Evolutionary conservation across 306 rosid species (phyloP), one percentile per base, ranked within the genome.

Genomic region (Luffa aegyptiaca): DNA sequence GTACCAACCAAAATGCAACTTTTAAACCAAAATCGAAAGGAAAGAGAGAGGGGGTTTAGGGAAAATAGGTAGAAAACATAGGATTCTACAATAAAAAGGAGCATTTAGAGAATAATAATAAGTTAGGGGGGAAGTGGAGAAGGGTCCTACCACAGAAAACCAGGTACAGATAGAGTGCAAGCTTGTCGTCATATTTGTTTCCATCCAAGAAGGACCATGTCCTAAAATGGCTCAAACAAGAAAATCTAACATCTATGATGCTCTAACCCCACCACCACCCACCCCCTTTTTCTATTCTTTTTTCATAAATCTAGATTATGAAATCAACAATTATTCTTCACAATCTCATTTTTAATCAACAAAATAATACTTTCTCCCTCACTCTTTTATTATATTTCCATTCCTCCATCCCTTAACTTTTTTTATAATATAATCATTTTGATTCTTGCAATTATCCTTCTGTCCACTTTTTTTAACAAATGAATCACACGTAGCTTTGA

Each of bases 111-210:
- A 44, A 69, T 41, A n/a, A 69, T 42, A 46, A 44, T 13, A 16
- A 20, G 20, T 71, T 41, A 12, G 69, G 53, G 36, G 35, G 37
- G 33, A 10, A 44, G 48, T 36, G 45, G 73, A 8, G 49, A 65
- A 65, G 48, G 74, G 74, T 8, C 74, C 74, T 41, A 66, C 74
- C 74, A 66, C 31, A 69, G 3, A 42, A 62, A 42, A 69, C 75
- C 7, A 44, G 51, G 37, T 69, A 69, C 35, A 44, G 21, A 44
- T n/a, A 2, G 8, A 44, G 75, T 41, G 75, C 53, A 42, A 42
- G 46, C 75, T 41, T 73, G 78, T 73, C 59, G 78, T 73, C 78
- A 73, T 73, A 73, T 51, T 73, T 73, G 78, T 73, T 72, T 73
- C 77, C 77, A 71, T 71, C 77, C 57, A 45, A 71, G 77, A 46